These are phyloP conservation scores for Botryotinia convoluta DNA, from an alignment of 2,329 filamentous ascomycete species.

Conservation along the genomic window DNA sequence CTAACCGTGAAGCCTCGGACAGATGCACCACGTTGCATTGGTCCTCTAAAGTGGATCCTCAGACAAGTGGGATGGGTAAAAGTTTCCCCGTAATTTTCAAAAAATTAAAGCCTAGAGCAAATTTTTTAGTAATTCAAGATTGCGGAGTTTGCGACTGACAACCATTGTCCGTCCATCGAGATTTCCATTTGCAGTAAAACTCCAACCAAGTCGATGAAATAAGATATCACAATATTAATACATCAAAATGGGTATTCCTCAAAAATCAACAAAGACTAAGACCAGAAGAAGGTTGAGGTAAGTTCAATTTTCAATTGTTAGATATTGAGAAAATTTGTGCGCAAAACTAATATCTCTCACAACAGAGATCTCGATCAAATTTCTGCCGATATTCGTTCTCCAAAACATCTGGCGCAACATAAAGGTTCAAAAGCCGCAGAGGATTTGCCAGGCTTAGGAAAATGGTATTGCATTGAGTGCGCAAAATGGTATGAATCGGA, in stretches of 20 bases:
- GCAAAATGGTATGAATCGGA: constrained; percentile 95
- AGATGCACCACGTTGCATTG: background rate
- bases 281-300: constrained; percentile 70
- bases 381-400: constrained; percentile 73
- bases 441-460: constrained; percentile 82
- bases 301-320: background rate
- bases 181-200: constrained; percentile 5
- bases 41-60: background rate
- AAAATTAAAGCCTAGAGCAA: background rate
- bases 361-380: constrained; percentile 88
- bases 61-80: background rate
- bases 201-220: background rate
- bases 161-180: background rate
- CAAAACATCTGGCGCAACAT: constrained; percentile 77
- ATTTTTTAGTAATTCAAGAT: background rate
- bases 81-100: background rate
- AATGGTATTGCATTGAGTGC: constrained; percentile 87
- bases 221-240: background rate
- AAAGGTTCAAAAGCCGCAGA: constrained; percentile 76
- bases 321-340: background rate
- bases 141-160: background rate
- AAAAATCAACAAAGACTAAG: constrained; percentile 67
- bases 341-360: constrained; percentile 22
- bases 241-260: constrained; percentile 61
- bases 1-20: constrained; percentile 2